Evolutionary conservation across 345 rosid species (phyloP), one percentile per base, ranked within the genome.

Genomic region (Salix exigua): DNA sequence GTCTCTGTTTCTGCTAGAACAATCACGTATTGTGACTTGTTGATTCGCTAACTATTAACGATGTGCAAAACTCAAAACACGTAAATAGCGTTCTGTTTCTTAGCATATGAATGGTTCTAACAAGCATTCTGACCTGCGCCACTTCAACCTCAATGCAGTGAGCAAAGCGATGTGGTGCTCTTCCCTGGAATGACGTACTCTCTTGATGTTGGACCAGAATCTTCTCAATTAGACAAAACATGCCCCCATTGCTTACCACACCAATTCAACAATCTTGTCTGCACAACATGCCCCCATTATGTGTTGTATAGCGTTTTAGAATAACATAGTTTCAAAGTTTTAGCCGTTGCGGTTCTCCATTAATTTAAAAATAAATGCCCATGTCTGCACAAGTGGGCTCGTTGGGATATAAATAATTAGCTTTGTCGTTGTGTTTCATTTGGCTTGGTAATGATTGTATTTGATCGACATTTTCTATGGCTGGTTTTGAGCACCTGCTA

Each of bases 291-390:
- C n/a, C n/a, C n/a, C n/a, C 76, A 28, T 42, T 58, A 13, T 53
- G 44, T 69, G 70, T 67, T 83, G 81, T 81, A 78, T 66, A 79
- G 18, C 65, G 48, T 77, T 48, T 50, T 44, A 71, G 25, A 70
- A 69, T 83, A 58, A 73, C 48, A 55, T 44, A 72, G 33, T 73
- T 66, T 1, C 26, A 60, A 78, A 35, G 44, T 38, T 65, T 53
- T 70, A 40, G 37, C 13, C 26, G 19, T 28, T 55, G 2, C 25
- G 28, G 30, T 60, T 73, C 68, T 25, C 61, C 40, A 16, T 25
- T 18, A 19, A 26, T 42, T 17, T 2, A 12, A 25, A 73, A 73
- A 63, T 73, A 73, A 63, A 63, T 30, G 25, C 42, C 10, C 18
- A 1, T 73, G 42, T 28, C n/a, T 21, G 18, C 28, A 21, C 21